Evolutionary conservation across 1,139 yeast genomes (phyloP).

Genomic region (Kurtzmaniella quercitrusa): DNA sequence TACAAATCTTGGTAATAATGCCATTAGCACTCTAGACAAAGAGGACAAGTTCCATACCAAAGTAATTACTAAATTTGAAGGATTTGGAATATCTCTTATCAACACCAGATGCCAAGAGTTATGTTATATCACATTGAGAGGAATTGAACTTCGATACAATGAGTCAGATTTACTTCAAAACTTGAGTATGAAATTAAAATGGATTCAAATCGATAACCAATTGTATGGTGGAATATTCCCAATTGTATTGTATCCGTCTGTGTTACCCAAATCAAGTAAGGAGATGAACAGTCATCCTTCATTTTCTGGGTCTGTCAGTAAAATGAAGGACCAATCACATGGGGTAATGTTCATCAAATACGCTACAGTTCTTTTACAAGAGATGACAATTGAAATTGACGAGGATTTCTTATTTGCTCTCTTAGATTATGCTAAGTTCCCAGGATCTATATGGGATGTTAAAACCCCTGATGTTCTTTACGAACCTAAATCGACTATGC

Average conservation of each 20-base stretch:
- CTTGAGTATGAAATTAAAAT: slow-evolving; percentile 73
- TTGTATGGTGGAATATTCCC: slow-evolving; percentile 87
- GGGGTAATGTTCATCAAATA: slow-evolving; percentile 89
- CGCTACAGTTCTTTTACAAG: slow-evolving; percentile 85
- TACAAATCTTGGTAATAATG: slow-evolving; percentile 28
- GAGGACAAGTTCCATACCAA: slow-evolving; percentile 67
- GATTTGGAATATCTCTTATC: slow-evolving; percentile 83
- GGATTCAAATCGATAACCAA: slow-evolving; percentile 95
- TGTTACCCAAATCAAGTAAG: slow-evolving; percentile 76
- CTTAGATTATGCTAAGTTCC: slow-evolving; percentile 70
- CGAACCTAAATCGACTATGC: slow-evolving; percentile 45
- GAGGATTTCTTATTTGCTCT: slow-evolving; percentile 88
- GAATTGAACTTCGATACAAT: slow-evolving; percentile 75
- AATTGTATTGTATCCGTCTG: slow-evolving; percentile 85
- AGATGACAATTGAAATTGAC: slow-evolving; percentile 86
- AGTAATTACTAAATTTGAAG: slow-evolving; percentile 68
- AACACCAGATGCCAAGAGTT: slow-evolving; percentile 71
- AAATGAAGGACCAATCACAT: slow-evolving; percentile 82
- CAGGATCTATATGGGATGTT: slow-evolving; percentile 66
- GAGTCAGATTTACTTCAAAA: slow-evolving; percentile 85
- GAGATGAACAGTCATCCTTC: slow-evolving; percentile 91
- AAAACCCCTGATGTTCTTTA: slow-evolving; percentile 50
- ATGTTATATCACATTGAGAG: slow-evolving; percentile 75
- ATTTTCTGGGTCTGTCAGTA: slow-evolving; percentile 77
- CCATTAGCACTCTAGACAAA: slow-evolving; percentile 61